Evolutionary conservation across 75 land plant genomes (phyloP).

Genomic region (Pseudotsuga menziesii): DNA sequence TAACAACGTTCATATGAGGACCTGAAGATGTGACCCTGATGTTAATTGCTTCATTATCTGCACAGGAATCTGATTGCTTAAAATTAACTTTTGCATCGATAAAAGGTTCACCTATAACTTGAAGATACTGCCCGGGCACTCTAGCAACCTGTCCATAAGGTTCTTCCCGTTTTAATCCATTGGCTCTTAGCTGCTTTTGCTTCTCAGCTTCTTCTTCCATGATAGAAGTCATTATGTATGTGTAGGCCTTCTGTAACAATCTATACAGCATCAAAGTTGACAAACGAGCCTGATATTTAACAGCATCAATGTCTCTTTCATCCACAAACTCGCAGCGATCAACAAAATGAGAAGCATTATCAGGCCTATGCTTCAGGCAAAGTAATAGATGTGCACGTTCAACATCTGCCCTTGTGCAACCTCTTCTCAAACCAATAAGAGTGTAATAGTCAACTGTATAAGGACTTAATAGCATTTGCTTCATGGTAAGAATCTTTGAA

Average conservation of each 20-base stretch:
- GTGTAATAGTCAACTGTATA: slow-evolving; percentile 53
- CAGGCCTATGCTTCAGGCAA: slow-evolving; percentile 60
- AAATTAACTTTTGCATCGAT: background rate
- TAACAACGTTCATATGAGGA: background rate
- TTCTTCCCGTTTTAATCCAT: slow-evolving; percentile 8
- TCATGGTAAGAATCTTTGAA: slow-evolving; percentile 34
- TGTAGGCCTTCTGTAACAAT: slow-evolving; percentile 70
- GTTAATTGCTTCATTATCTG: background rate
- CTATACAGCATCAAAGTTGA: slow-evolving; percentile 52
- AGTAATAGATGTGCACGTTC: slow-evolving; percentile 61
- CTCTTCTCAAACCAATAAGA: slow-evolving; percentile 53
- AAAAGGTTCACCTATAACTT: background rate
- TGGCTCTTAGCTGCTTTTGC: slow-evolving; percentile 19
- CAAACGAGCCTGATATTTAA: slow-evolving; percentile 50
- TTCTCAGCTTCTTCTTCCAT: slow-evolving; percentile 62
- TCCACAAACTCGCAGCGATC: slow-evolving; percentile 66
- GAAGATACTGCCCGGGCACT: background rate
- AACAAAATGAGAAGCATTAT: slow-evolving; percentile 47
- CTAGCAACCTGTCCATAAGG: background rate
- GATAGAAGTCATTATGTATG: slow-evolving; percentile 43
- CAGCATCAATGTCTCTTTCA: slow-evolving; percentile 50
- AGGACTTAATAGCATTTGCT: slow-evolving; percentile 23
- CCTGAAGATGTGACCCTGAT: background rate
- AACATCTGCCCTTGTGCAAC: slow-evolving; percentile 62
- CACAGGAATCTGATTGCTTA: background rate